These are phyloP conservation scores for Cryptomeria japonica DNA, from an alignment of 75 land plant genomes.

Conservation along the genomic window DNA sequence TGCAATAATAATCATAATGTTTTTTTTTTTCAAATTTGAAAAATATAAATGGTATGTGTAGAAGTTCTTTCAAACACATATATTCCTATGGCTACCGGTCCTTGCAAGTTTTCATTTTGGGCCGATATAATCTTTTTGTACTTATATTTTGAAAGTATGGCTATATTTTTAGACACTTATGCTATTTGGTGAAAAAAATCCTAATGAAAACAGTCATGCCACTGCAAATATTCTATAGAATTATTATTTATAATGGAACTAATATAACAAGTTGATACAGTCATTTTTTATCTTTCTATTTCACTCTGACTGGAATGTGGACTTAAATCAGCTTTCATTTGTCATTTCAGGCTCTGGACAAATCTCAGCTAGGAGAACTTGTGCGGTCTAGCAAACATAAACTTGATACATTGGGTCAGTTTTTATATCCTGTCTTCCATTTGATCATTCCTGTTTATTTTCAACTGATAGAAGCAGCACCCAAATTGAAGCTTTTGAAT, in stretches of 20 bases:
- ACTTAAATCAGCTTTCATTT: neutral
- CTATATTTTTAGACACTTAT: neutral
- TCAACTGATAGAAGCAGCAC: neutral
- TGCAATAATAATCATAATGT: neutral
- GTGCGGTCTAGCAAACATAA: conserved; percentile 38
- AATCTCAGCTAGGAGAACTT: conserved; percentile 44
- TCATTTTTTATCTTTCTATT: neutral
- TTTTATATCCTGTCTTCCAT: neutral
- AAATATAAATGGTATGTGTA: neutral
- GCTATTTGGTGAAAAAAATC: neutral
- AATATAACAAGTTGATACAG: neutral
- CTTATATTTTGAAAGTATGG: neutral
- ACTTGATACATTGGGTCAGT: conserved; percentile 44
- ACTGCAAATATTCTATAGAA: neutral
- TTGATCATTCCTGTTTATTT: neutral
- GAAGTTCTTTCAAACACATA: neutral
- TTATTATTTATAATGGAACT: neutral
- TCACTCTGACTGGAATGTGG: neutral
- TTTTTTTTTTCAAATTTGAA: neutral
- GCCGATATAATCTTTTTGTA: neutral
- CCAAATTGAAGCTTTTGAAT: neutral
- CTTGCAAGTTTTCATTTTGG: neutral
- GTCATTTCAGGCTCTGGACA: conserved; percentile 35
- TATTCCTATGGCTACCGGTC: neutral
- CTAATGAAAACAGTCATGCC: neutral